These are phyloP conservation scores for Carnegiea gigantea DNA, from an alignment of 179 eudicot species.

Conservation along the genomic window DNA sequence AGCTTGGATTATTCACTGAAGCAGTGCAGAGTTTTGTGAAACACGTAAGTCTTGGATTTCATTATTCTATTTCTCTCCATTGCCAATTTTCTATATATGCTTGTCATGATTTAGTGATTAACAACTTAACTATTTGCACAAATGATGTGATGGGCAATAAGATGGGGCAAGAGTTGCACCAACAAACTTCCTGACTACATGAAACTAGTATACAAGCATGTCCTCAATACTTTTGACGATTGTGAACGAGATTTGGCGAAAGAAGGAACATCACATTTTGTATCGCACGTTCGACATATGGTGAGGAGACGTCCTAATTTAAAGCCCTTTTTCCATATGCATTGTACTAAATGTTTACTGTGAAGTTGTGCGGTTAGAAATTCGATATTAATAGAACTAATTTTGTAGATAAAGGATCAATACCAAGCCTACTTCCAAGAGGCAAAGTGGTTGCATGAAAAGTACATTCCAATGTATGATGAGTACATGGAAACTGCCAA, in stretches of 20 bases:
- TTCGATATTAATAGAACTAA: background rate
- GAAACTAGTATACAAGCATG: constrained; percentile 26
- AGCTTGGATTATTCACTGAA: constrained; percentile 29
- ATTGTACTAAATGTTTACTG: too few relatives aligned
- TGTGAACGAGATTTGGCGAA: constrained; percentile 24
- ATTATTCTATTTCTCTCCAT: background rate
- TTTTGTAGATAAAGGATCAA: background rate
- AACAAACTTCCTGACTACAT: constrained; percentile 44
- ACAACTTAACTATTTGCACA: too few relatives aligned
- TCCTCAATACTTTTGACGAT: constrained; percentile 27
- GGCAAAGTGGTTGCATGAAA: background rate
- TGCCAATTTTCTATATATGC: background rate
- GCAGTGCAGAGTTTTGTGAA: constrained; percentile 25
- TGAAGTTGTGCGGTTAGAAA: too few relatives aligned
- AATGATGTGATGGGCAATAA: background rate
- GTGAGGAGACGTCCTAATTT: constrained; percentile 13
- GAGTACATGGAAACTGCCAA: background rate
- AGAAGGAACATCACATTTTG: constrained; percentile 33
- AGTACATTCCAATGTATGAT: background rate
- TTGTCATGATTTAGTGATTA: background rate
- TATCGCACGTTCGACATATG: constrained; percentile 25
- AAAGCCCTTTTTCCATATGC: background rate
- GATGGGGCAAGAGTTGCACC: constrained; percentile 40
- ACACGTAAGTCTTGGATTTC: background rate
- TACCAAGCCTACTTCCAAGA: background rate